Evolutionary conservation across 2,329 filamentous ascomycete genomes (phyloP).

Genomic region (Blastomyces parvus): DNA sequence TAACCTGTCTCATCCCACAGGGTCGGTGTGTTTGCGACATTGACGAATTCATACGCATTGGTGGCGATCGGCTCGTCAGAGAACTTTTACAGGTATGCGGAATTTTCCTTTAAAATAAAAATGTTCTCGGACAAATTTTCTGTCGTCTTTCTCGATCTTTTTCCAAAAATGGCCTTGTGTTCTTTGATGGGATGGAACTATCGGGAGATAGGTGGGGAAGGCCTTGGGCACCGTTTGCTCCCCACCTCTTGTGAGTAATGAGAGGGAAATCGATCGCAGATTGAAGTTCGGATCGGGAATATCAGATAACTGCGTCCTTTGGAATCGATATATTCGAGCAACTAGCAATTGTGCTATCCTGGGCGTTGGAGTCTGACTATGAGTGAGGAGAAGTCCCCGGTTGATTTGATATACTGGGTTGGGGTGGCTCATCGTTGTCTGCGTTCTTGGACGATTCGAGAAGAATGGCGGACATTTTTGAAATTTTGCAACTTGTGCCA

Average conservation of each 20-base stretch:
- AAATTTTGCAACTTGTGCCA: not conserved
- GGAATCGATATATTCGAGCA: not conserved
- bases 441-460: not conserved
- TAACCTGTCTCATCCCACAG: slow-evolving; percentile 38
- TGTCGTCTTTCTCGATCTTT: not conserved
- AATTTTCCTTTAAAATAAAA: too few relatives aligned
- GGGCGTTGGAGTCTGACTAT: slow-evolving; percentile 8
- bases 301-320: not conserved
- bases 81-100: slow-evolving; percentile 83
- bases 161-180: not conserved
- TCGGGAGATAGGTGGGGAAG: not conserved
- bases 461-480: not conserved
- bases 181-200: not conserved
- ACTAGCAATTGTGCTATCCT: not conserved
- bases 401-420: not conserved
- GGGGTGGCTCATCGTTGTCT: not conserved
- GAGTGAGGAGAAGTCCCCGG: not conserved
- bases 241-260: not conserved
- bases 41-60: slow-evolving; percentile 95
- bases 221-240: not conserved
- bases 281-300: not conserved
- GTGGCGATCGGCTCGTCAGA: slow-evolving; percentile 91
- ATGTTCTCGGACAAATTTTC: not conserved
- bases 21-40: slow-evolving; percentile 90
- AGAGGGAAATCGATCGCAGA: not conserved